These are phyloP conservation scores for Eremothecium gossypii DNA, from an alignment of 1,139 yeast species.

Conservation along the genomic window DNA sequence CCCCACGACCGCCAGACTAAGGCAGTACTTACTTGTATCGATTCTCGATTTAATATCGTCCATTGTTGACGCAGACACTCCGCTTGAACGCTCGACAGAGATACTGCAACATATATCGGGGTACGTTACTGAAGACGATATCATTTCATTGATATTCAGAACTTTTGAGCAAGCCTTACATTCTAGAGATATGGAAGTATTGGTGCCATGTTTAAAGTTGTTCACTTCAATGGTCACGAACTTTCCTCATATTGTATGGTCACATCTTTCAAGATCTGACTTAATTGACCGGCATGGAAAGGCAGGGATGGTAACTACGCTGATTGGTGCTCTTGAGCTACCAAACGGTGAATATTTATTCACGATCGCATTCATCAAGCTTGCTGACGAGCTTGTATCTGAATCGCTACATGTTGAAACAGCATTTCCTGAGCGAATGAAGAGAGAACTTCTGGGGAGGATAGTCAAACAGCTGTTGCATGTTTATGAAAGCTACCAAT, in stretches of 20 bases:
- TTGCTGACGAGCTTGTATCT: slow-evolving; percentile 46
- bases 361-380: slow-evolving; percentile 48
- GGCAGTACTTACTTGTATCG: slow-evolving; percentile 35
- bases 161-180: slow-evolving; percentile 62
- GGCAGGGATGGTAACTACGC: slow-evolving; percentile 55
- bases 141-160: slow-evolving; percentile 57
- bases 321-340: slow-evolving; percentile 68
- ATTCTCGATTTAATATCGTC: slow-evolving; percentile 45
- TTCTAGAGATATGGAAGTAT: slow-evolving; percentile 40
- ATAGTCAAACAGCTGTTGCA: slow-evolving; percentile 49
- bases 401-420: slow-evolving; percentile 41
- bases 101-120: slow-evolving; percentile 44
- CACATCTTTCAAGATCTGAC: slow-evolving; percentile 59
- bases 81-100: slow-evolving; percentile 35
- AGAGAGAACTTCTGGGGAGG: slow-evolving; percentile 47
- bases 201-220: slow-evolving; percentile 43
- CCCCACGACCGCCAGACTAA: slow-evolving; percentile 29
- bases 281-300: slow-evolving; percentile 57
- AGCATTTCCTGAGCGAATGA: slow-evolving; percentile 38
- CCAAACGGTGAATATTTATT: slow-evolving; percentile 59
- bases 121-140: slow-evolving; percentile 57
- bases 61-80: slow-evolving; percentile 37
- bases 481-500: slow-evolving; percentile 64
- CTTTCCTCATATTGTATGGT: slow-evolving; percentile 67
- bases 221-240: slow-evolving; percentile 41